Base-by-base conservation (phyloP, 129 eudicot species). In the Apium graveolens region DNA sequence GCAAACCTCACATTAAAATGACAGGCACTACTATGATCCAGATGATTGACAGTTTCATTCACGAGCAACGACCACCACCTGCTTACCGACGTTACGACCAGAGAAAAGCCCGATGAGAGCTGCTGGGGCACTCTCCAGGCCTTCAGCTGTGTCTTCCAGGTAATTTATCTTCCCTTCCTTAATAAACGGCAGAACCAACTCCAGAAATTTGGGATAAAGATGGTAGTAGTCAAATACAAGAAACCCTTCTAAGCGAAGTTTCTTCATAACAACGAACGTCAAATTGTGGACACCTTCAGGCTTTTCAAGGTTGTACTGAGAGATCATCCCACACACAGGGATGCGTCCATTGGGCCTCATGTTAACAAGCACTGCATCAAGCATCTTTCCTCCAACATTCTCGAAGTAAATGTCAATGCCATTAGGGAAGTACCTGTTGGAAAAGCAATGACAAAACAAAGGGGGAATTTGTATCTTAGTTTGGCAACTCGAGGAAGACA, bases 351-450 rank as follows among this genome's bases (percentile, higher is more conserved):
- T 80, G 31, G 77, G 18, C 42, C 82, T 82, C 93, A 89, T 89
- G 87, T 86, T 89, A 49, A 51, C 72, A 39, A 89, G 83, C n/a
- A 86, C 93, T 18, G 79, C 88, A 79, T 89, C 89, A 1, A 89
- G 88, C 90, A 84, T 86, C 80, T 86, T 89, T 45, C 93, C 93
- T 1, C 93, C 93, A 76, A 89, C 90, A 7, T 86, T 89, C 16
- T 89, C 93, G 27, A 86, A 89, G 80, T 89, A 89, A 55, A 89
- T 38, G 41, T 38, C 41, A 38, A 38, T 38, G 41, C 41, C 41
- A 38, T 38, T 6, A 38, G 41, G 41, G n/a, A 89, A 89, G 74
- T 80, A 86, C 90, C 90, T 89, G 42, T 32, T 3, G 42, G 21
- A 20, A 34, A 17, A 79, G 51, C 72, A 69, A 69, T 35, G 16